Evolutionary conservation across 2,329 filamentous ascomycete genomes (phyloP).

Genomic region (Neofusicoccum umdonicola): DNA sequence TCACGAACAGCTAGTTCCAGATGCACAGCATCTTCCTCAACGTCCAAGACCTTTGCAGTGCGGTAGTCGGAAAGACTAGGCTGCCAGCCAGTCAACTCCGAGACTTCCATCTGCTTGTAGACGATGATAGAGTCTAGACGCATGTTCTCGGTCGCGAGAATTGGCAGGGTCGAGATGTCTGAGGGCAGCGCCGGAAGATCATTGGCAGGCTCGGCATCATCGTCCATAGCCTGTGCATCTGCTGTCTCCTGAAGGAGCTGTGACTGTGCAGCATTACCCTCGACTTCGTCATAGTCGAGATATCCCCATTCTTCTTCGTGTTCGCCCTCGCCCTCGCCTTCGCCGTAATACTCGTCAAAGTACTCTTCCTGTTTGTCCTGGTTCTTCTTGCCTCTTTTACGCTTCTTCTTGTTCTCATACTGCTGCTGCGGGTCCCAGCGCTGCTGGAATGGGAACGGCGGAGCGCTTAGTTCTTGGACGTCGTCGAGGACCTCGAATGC

Average conservation of each 20-base stretch:
- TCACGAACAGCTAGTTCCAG: conserved; percentile 3
- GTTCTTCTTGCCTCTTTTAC: conserved; percentile 25
- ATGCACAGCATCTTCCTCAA: neutral
- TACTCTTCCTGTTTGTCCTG: conserved; percentile 31
- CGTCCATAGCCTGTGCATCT: conserved; percentile 25
- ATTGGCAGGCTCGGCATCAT: conserved; percentile 35
- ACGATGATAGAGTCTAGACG: conserved; percentile 63
- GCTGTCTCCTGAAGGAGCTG: conserved; percentile 25
- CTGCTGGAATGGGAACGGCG: conserved; percentile 87
- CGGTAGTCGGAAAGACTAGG: conserved; percentile 41
- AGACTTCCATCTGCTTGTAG: conserved; percentile 65
- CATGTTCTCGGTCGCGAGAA: conserved; percentile 50
- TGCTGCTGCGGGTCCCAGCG: conserved; percentile 80
- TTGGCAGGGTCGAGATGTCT: conserved; percentile 55
- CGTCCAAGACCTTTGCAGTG: neutral
- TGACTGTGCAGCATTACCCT: conserved; percentile 28
- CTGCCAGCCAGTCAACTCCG: conserved; percentile 63
- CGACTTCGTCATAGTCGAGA: conserved; percentile 34
- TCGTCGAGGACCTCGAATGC: conserved; percentile 80
- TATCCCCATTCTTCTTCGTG: conserved; percentile 13
- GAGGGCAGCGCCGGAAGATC: conserved; percentile 64
- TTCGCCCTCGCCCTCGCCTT: conserved; percentile 45
- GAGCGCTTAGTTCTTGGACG: conserved; percentile 58
- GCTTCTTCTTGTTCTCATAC: conserved; percentile 45
- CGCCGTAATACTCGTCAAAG: conserved; percentile 25